Evolutionary conservation across 2,329 filamentous ascomycete genomes (phyloP).

Genomic region (Scytalidium sp.): DNA sequence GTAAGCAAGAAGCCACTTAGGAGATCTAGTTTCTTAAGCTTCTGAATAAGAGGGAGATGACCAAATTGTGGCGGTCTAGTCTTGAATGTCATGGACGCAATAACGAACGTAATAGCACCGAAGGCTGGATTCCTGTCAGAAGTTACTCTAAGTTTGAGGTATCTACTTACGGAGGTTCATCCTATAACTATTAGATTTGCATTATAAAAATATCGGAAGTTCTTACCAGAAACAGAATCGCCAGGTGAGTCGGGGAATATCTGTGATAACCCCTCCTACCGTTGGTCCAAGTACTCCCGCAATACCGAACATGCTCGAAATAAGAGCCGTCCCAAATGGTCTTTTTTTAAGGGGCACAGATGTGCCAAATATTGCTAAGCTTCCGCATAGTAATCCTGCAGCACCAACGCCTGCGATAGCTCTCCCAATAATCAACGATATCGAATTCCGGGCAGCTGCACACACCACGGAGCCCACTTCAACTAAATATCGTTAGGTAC

Average conservation of each 20-base stretch:
- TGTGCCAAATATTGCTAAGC: constrained; percentile 38
- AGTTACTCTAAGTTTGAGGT: not conserved
- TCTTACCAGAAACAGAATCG: constrained; percentile 11
- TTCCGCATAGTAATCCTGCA: constrained; percentile 29
- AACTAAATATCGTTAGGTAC: constrained; percentile 9
- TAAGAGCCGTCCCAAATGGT: constrained; percentile 24
- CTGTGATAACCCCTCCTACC: constrained; percentile 28
- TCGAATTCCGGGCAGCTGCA: constrained; percentile 22
- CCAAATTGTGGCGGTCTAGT: constrained; percentile 26
- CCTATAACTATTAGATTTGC: not conserved
- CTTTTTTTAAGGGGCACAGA: constrained; percentile 25
- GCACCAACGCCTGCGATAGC: constrained; percentile 23
- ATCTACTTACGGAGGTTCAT: constrained; percentile 23
- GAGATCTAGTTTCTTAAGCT: constrained; percentile 42
- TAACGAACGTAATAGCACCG: constrained; percentile 30
- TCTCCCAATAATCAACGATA: constrained; percentile 28
- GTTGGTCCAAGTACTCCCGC: constrained; percentile 24
- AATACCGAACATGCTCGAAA: constrained; percentile 17
- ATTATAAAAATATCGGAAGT: not conserved
- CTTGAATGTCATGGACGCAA: constrained; percentile 33
- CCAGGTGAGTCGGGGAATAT: constrained; percentile 12
- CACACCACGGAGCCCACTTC: constrained; percentile 26
- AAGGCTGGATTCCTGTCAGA: constrained; percentile 15
- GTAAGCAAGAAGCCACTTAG: constrained; percentile 40
- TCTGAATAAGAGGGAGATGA: constrained; percentile 34